These are phyloP conservation scores for Sutorius eximius DNA, from an alignment of 1,284 basidiomycete genomes.

Conservation along the genomic window DNA sequence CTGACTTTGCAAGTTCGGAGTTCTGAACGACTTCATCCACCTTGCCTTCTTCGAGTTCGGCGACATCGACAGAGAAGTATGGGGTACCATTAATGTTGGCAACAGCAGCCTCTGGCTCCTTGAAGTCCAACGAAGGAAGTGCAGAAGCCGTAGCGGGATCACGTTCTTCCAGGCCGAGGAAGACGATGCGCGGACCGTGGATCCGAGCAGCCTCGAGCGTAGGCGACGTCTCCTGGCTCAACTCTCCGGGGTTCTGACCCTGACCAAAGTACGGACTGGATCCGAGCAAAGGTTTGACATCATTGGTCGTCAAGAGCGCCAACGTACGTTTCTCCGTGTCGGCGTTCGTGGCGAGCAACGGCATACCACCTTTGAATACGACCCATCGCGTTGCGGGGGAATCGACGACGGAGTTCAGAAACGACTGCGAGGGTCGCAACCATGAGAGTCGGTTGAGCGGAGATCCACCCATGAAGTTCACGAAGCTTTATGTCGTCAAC, in stretches of 20 bases:
- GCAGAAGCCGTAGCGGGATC: conserved; percentile 44
- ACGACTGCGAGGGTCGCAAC: conserved; percentile 70
- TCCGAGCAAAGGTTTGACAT: conserved; percentile 50
- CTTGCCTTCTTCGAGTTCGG: conserved; percentile 46
- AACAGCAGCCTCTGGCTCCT: conserved; percentile 45
- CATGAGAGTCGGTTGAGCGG: conserved; percentile 87
- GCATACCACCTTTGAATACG: conserved; percentile 69
- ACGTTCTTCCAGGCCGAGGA: conserved; percentile 81
- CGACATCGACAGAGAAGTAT: conserved; percentile 79
- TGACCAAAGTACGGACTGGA: conserved; percentile 63
- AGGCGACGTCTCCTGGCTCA: conserved; percentile 40
- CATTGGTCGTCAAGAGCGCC: conserved; percentile 54
- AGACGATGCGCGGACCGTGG: conserved; percentile 55
- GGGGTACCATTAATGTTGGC: conserved; percentile 69
- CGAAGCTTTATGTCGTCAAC: conserved; percentile 21
- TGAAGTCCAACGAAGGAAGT: conserved; percentile 63
- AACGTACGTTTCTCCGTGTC: conserved; percentile 39
- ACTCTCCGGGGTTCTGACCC: conserved; percentile 51
- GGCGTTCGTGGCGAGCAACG: conserved; percentile 47
- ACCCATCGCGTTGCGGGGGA: conserved; percentile 70
- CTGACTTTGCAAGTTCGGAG: conserved; percentile 38
- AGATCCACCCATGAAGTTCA: conserved; percentile 51
- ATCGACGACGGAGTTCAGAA: conserved; percentile 66
- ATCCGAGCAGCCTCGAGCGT: conserved; percentile 66
- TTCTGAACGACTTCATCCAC: conserved; percentile 48